phyloP scores from a whole-genome alignment of 2,329 filamentous ascomycete species.

The Clonostachys sp. region DNA sequence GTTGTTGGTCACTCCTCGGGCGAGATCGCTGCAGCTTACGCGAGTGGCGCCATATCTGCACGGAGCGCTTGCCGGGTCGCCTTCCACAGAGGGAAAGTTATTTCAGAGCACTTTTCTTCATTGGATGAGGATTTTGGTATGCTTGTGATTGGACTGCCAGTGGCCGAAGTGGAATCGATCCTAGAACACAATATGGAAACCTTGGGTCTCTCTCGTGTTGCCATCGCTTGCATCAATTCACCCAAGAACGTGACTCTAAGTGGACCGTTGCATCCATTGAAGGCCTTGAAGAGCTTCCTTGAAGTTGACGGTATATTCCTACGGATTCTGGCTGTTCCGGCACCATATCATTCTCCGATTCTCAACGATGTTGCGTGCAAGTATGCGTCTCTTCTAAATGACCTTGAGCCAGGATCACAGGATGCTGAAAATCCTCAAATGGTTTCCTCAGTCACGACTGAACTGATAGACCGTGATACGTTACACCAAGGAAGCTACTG shows the following conservation, averaged over 20 bases:
- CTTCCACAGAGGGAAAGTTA: conserved; percentile 20
- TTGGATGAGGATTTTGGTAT: conserved; percentile 13
- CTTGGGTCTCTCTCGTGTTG: conserved; percentile 5
- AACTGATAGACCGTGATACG: not conserved
- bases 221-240: conserved; percentile 31
- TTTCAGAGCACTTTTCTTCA: conserved; percentile 12
- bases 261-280: conserved; percentile 14
- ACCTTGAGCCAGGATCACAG: conserved; percentile 11
- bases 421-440: conserved; percentile 16
- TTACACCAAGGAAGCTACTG: conserved; percentile 3
- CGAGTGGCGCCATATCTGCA: conserved; percentile 27
- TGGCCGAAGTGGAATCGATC: not conserved
- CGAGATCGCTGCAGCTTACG: conserved; percentile 32
- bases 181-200: not conserved
- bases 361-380: conserved; percentile 17
- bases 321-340: conserved; percentile 20
- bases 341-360: conserved; percentile 36
- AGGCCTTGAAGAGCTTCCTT: not conserved
- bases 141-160: conserved; percentile 30
- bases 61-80: conserved; percentile 14
- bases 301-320: conserved; percentile 16
- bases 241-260: conserved; percentile 25
- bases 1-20: conserved; percentile 31
- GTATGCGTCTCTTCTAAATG: conserved; percentile 9
- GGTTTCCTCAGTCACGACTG: not conserved